Base-by-base conservation (phyloP, 2,329 filamentous ascomycete genomes). In the Cephalotrichum gorgonifer region DNA sequence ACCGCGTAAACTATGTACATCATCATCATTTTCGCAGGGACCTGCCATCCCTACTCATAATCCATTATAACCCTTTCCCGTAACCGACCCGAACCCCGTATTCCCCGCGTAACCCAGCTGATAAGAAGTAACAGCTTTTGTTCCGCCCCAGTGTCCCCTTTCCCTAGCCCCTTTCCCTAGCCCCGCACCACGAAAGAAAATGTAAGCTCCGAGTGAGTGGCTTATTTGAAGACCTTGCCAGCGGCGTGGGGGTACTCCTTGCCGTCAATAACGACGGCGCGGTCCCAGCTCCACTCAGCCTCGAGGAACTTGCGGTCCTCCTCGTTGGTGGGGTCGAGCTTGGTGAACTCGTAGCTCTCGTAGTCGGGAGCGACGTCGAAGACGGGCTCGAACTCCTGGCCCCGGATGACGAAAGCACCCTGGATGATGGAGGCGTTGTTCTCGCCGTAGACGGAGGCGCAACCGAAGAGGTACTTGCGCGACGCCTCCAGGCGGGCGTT, bases 171-270 rank as follows among this genome's bases (percentile, higher is more conserved):
- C 44, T 43, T 46, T 52, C 50, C 46, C 51, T 54, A 22, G 9
- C 43, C 43, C 26, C 23, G 4, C 27, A 25, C 15, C 22, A 44
- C 22, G 22, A 45, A 17, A 33, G 15, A 20, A 31, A 33, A 45
- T n/a, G n/a, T n/a, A 33, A 31, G 17, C 6, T 17, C 15, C 12
- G 26, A n/a, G 9, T 6, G 6, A 31, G 28, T 31, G 5, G 41
- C 23, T 80, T 95, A 97, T 81, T 97, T 97, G 86, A 96, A 97
- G 69, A 97, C 89, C 83, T 97, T 96, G 68, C 93, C 93, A 63
- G 88, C 85, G 64, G 86, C 86, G 75, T 85, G 88, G 68, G 81
- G 73, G 74, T 90, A 94, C 65, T 84, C 79, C 86, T 97, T 96
- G 76, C 86, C 91, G 63, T 85, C 71, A 63, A 88, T 78, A 56